Conservation (phyloP, 1,284 basidiomycete species). For the Puccinia novopanici region DNA sequence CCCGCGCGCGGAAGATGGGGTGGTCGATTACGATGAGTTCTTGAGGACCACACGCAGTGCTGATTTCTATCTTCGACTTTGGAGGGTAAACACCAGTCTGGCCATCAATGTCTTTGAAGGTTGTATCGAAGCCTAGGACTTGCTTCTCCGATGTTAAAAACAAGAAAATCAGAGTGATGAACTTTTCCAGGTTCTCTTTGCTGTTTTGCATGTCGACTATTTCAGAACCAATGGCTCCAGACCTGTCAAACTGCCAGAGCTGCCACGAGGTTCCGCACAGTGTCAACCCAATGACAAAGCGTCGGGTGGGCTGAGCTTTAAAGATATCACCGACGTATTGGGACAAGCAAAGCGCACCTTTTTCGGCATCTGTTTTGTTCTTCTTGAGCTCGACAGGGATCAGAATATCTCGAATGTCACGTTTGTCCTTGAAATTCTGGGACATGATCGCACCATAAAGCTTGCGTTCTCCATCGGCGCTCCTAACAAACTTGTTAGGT, state of each 20-base stretch:
- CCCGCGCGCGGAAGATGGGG: neutral
- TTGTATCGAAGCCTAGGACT: constrained; percentile 1
- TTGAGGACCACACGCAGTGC: neutral
- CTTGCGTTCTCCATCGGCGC: neutral
- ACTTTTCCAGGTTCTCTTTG: neutral
- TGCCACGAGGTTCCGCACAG: neutral
- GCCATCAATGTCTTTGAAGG: neutral
- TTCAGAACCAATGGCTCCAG: constrained; percentile 9
- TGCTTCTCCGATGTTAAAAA: neutral
- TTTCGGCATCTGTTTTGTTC: neutral
- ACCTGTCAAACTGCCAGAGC: constrained; percentile 10
- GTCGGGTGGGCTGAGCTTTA: constrained; percentile 18
- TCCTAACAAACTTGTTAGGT: neutral
- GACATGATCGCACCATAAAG: neutral
- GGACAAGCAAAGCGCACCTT: neutral
- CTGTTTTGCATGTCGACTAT: neutral
- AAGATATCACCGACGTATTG: neutral
- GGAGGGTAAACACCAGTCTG: neutral
- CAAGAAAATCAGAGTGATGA: neutral
- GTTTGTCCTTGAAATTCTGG: neutral
- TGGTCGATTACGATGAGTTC: neutral
- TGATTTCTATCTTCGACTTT: neutral
- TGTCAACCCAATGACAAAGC: constrained; percentile 2
- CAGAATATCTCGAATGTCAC: neutral
- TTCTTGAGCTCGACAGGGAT: constrained; percentile 10